Base-by-base conservation (phyloP, 1,284 basidiomycete species). In the Phenoliferia sp. region DNA sequence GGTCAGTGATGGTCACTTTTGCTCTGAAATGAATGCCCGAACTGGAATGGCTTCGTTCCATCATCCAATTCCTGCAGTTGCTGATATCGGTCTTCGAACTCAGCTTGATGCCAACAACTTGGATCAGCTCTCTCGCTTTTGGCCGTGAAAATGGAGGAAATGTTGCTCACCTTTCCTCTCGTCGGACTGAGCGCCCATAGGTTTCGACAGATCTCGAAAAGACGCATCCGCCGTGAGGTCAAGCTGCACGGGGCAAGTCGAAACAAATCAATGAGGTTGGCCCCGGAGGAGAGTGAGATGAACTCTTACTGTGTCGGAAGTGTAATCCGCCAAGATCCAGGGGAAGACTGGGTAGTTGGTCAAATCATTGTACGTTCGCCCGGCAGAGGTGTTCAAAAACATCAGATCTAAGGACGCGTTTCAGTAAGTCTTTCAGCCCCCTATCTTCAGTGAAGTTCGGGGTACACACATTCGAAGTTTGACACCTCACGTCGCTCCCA, bases 271-370 rank as follows among this genome's bases (percentile, higher is more conserved):
- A 17, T 16, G 54, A 29, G 12, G 17, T 2, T 3, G 50, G 4
- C 5, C 9, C 6, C n/a, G n/a, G n/a, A n/a, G n/a, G n/a, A n/a
- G n/a, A n/a, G n/a, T n/a, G n/a, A n/a, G n/a, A 7, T 19, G 22
- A 1, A 12, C 3, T 31, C 63, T 9, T 22, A 64, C 63, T 44
- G 19, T 33, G 5, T 57, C 59, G 61, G 28, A 58, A 19, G 61
- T 32, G 28, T 55, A 65, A 52, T 65, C 58, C 35, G 62, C 48
- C 66, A 31, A 81, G 87, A 69, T 75, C 90, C 92, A 82, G 0
- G 83, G 94, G 75, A 97, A 95, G 26, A 97, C 87, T 0, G 94
- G 94, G 79, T 95, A 97, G 76, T 96, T 92, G 0, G 94, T 96
- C 9, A 94, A 90, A 80, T 98, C 83, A 66, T 77, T 77, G 73